A percentile compares a stretch with the other conserved stretches of the same genome.
Evolutionary conservation across 2,329 filamentous ascomycete genomes (phyloP).

Genomic region (Coccinonectria pachysandricola): DNA sequence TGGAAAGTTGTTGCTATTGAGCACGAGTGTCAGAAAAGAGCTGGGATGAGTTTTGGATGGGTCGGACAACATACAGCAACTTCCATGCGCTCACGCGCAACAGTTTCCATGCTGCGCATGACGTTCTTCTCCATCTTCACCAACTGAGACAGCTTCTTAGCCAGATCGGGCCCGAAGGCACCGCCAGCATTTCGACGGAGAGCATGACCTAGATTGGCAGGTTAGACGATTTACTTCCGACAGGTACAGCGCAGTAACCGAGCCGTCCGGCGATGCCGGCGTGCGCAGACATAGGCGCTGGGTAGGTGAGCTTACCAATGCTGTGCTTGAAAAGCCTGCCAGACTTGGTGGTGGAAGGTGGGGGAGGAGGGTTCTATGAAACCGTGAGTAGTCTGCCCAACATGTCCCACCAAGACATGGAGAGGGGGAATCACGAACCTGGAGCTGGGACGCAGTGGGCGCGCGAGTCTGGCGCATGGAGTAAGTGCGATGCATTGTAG

Average conservation of each 20-base stretch:
- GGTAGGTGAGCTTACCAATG: constrained; percentile 53
- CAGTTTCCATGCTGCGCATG: constrained; percentile 95
- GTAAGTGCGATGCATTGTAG: constrained; percentile 91
- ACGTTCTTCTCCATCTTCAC: constrained; percentile 99
- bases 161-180: constrained; percentile 74
- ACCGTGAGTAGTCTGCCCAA: constrained; percentile 2
- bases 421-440: constrained; percentile 31
- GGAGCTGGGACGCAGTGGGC: constrained; percentile 75
- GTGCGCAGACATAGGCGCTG: no score
- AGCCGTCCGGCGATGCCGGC: no score
- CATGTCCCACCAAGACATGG: background rate
- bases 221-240: no score
- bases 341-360: constrained; percentile 81
- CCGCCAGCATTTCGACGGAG: constrained; percentile 66
- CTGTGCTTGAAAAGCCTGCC: constrained; percentile 78
- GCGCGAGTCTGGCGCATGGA: constrained; percentile 96
- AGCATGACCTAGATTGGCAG: constrained; percentile 46
- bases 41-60: no score
- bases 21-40: constrained; percentile 8
- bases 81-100: constrained; percentile 94
- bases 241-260: no score
- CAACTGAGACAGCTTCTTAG: constrained; percentile 94
- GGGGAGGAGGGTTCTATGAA: constrained; percentile 77
- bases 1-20: constrained; percentile 85
- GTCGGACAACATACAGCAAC: constrained; percentile 63